Evolutionary conservation across 768 basidiomycete genomes (phyloP).

Genomic region (Macrolepiota fuliginosa): DNA sequence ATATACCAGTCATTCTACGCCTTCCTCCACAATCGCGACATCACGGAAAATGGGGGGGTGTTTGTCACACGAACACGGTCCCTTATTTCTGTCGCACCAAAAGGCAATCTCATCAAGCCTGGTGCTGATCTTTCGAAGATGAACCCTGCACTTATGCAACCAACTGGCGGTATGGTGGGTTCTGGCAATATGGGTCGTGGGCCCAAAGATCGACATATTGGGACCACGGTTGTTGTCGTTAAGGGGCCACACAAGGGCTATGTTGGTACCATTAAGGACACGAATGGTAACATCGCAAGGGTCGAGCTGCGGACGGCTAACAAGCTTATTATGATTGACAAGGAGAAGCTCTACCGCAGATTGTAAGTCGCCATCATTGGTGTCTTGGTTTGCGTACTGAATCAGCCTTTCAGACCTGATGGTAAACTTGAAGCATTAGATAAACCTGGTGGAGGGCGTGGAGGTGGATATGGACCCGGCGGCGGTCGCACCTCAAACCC

Average conservation of each 20-base stretch:
- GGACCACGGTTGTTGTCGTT: constrained; percentile 71
- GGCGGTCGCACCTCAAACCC: constrained; percentile 32
- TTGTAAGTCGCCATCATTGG: constrained; percentile 46
- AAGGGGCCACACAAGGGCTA: constrained; percentile 92
- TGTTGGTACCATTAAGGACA: constrained; percentile 91
- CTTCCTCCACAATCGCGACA: constrained; percentile 91
- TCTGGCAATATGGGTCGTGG: constrained; percentile 77
- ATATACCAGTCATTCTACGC: constrained; percentile 93
- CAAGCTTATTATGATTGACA: constrained; percentile 85
- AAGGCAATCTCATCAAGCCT: constrained; percentile 66
- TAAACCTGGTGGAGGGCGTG: constrained; percentile 23
- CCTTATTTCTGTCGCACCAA: constrained; percentile 83
- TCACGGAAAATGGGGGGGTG: constrained; percentile 88
- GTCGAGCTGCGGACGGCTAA: constrained; percentile 91
- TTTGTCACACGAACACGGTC: constrained; percentile 89
- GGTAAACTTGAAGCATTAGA: constrained; percentile 54
- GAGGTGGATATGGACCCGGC: constrained; percentile 13
- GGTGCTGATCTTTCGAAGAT: constrained; percentile 84
- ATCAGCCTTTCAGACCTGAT: constrained; percentile 40
- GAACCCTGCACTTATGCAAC: constrained; percentile 75
- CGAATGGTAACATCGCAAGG: constrained; percentile 81
- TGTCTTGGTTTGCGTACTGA: not conserved
- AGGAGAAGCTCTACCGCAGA: constrained; percentile 70
- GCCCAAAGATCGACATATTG: constrained; percentile 80
- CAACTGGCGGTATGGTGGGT: constrained; percentile 74